Base-by-base conservation (phyloP, 345 rosid genomes). In the Corchorus capsularis region DNA sequence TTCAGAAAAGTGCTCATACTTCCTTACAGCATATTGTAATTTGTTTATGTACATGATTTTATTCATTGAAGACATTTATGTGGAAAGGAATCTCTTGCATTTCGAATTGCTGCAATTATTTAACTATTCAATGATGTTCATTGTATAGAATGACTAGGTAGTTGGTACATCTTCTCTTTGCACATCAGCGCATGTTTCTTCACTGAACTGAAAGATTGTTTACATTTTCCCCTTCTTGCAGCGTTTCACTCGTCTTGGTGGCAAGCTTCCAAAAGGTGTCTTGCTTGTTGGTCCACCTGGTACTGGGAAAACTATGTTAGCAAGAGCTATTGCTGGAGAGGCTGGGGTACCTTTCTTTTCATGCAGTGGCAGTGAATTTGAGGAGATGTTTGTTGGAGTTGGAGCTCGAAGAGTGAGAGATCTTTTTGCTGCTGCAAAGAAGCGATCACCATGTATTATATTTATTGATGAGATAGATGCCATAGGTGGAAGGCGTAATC, bases 381-480 rank as follows among this genome's bases (percentile, higher is more conserved):
- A 96, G 80, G 99, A 96, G 86, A 92, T 96, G 97, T 96, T 92
- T 85, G 99, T 96, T 78, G 99, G 98, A 19, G 99, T 92, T 80
- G 99, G 99, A 86, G 99, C 99, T 52, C 85, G 97, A 75, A 87
- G 98, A 79, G 98, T 96, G 46, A 91, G 99, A 82, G 98, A 96
- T 85, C 98, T 96, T 65, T 96, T 96, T 80, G 81, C 97, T n/a
- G 99, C 99, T 79, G 99, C 97, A n/a, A 96, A 94, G 90, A 96
- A 94, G 84, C 84, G 94, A 71, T 90, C 97, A 0, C 99, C 99
- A 27, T 96, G 98, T 79, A 96, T 96, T 59, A 92, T 96, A 57
- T 96, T 96, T 63, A 92, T 96, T n/a, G 99, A 96, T 63, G 99
- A 96, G 77, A 91, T 96, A 46, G 99, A 96, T 79, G 99, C 99